Evolutionary conservation across 352 stramenopile genomes (phyloP), one percentile per base, ranked within the genome.

Genomic region (Phytophthora uliginosa): DNA sequence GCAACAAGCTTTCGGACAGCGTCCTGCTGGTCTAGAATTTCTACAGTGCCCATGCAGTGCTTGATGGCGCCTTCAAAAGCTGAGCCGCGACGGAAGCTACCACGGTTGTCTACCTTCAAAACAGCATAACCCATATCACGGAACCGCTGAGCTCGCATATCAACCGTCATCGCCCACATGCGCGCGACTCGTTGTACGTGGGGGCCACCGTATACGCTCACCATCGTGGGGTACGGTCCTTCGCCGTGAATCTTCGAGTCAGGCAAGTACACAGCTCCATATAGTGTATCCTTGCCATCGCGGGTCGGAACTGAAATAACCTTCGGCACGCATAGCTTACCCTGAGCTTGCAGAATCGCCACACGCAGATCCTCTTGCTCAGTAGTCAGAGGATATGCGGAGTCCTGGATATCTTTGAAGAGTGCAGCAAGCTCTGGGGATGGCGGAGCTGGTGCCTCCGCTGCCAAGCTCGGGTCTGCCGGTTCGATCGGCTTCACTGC

Each of bases 81-180:
- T 1, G 97, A 83, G 15, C 97, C 97, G 61, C 96, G 92, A 66
- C 94, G 88, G 66, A 95, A 96, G 42, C 89, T 98, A 34, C 97
- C 97, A 53, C 97, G 92, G 77, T 99, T 99, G 83, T 99, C 97
- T 24, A 98, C 95, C 79, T 99, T 99, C 52, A 99, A 86, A 55
- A 99, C 96, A 9, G 88, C 94, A 78, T 98, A 99, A n/a, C 97
- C 97, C 72, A 98, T 84, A 60, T 95, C 90, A 31, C 95, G 86
- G 62, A 99, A 91, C 13, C 90, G 79, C 79, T 99, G 97, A 4
- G 92, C 93, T 66, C 96, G 84, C 94, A 99, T 98, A 77, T 99
- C 96, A 13, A 94, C 93, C 26, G 94, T 98, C 65, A 94, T 79
- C 17, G 86, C 81, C 96, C 96, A 99, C 69, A 93, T 95, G 65